Conservation (phyloP, 352 stramenopile genomes). For the Plasmopara viticola region DNA sequence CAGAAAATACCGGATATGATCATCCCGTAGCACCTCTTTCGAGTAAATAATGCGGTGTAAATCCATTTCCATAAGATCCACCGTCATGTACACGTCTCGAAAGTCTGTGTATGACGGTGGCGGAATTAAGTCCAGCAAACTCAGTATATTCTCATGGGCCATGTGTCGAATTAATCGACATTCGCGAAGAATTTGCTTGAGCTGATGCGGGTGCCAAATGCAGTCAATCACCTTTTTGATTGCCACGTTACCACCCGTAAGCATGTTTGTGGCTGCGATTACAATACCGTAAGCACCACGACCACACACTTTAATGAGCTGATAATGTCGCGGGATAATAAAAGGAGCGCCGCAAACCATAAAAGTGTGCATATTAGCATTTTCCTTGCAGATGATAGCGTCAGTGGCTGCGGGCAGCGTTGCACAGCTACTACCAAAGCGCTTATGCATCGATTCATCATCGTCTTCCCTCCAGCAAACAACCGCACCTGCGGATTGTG, state of each 20-base stretch:
- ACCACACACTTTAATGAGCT: constrained; percentile 85
- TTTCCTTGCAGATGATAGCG: constrained; percentile 76
- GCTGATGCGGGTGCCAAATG: constrained; percentile 85
- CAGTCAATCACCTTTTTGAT: constrained; percentile 91
- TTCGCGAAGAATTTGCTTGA: constrained; percentile 87
- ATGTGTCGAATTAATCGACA: constrained; percentile 81
- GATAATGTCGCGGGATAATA: constrained; percentile 79
- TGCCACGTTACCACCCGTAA: constrained; percentile 76
- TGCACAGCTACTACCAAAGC: constrained; percentile 25
- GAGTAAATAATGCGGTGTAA: constrained; percentile 91
- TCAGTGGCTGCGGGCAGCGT: constrained; percentile 28
- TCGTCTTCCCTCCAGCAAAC: constrained; percentile 28
- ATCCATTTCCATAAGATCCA: constrained; percentile 92
- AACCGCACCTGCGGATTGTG: constrained; percentile 48
- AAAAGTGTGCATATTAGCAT: constrained; percentile 84
- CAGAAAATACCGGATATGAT: constrained; percentile 91
- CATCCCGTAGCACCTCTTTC: constrained; percentile 86
- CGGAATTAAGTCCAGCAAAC: constrained; percentile 78
- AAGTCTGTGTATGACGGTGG: constrained; percentile 82
- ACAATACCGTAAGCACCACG: constrained; percentile 86
- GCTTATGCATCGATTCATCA: constrained; percentile 32
- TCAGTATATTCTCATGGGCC: constrained; percentile 80
- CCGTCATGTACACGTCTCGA: constrained; percentile 86
- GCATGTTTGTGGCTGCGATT: constrained; percentile 79
- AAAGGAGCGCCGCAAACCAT: constrained; percentile 87